These are phyloP conservation scores for Phialemoniopsis sp. DNA, from an alignment of 2,329 filamentous ascomycete species.

Conservation along the genomic window DNA sequence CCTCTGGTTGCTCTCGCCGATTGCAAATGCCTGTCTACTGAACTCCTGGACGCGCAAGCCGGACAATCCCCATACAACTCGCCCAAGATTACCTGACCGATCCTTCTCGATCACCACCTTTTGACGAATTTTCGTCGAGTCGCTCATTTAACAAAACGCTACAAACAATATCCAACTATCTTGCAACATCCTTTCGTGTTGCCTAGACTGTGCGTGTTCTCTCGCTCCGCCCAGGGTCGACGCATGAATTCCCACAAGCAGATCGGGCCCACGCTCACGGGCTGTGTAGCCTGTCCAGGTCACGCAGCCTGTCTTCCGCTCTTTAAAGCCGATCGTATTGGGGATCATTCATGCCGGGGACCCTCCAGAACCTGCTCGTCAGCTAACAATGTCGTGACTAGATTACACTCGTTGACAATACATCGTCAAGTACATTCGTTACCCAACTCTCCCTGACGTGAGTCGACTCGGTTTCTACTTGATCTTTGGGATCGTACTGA, in stretches of 20 bases:
- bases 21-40: slow-evolving; percentile 8
- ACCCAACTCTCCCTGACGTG: slow-evolving; percentile 38
- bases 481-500: too few species aligned
- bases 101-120: slow-evolving; percentile 13
- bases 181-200: neutral
- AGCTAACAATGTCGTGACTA: slow-evolving; percentile 13
- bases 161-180: slow-evolving; percentile 10
- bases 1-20: slow-evolving; percentile 18
- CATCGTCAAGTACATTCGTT: slow-evolving; percentile 59
- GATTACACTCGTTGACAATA: slow-evolving; percentile 45
- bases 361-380: slow-evolving; percentile 4
- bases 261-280: slow-evolving; percentile 2
- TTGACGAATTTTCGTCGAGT: slow-evolving; percentile 42
- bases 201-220: too few species aligned
- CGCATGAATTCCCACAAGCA: neutral
- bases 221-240: neutral
- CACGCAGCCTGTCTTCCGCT: slow-evolving; percentile 4
- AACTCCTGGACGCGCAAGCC: slow-evolving; percentile 6
- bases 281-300: slow-evolving; percentile 1
- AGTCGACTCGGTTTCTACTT: slow-evolving; percentile 15
- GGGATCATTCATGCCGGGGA: slow-evolving; percentile 21
- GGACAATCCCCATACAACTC: slow-evolving; percentile 10
- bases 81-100: slow-evolving; percentile 13
- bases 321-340: slow-evolving; percentile 18
- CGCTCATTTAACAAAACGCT: slow-evolving; percentile 34